Evolutionary conservation across 2,329 filamentous ascomycete species (phyloP).

Genomic region (Epichloe glyceriae): DNA sequence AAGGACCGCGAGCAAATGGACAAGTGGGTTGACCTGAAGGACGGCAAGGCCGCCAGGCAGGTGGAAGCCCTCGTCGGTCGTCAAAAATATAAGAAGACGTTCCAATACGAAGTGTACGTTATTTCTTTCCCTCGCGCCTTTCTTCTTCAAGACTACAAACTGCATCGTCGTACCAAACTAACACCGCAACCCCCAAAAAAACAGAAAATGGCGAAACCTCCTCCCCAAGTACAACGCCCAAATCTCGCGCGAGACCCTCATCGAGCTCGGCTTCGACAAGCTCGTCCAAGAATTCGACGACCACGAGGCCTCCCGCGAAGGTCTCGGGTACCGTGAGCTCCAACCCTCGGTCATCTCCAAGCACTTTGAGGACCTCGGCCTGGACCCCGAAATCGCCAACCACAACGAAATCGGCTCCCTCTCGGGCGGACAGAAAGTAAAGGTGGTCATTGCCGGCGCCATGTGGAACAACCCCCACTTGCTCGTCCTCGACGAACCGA

Average conservation of each 20-base stretch:
- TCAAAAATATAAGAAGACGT: conserved; percentile 98
- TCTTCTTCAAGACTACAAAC: background rate
- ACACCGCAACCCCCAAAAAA: background rate
- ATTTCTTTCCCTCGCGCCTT: conserved; percentile 16
- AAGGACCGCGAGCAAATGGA: conserved; percentile 86
- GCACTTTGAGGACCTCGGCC: conserved; percentile 93
- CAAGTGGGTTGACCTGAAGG: conserved; percentile 70
- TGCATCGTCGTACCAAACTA: too few relatives aligned
- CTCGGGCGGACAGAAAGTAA: conserved; percentile 96
- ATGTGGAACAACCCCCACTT: conserved; percentile 99
- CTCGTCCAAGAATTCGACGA: conserved; percentile 97
- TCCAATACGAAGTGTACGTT: conserved; percentile 83
- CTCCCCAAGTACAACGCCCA: conserved; percentile 89
- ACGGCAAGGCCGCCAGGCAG: conserved; percentile 64
- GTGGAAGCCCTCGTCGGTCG: conserved; percentile 87
- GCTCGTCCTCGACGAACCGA: conserved; percentile 93
- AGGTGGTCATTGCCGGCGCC: conserved; percentile 89
- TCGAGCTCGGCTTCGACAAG: conserved; percentile 80
- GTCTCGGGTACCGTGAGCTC: conserved; percentile 87
- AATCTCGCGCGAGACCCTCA: conserved; percentile 83
- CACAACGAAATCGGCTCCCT: conserved; percentile 96
- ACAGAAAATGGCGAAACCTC: conserved; percentile 76
- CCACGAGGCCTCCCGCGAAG: conserved; percentile 95
- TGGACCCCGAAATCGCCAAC: conserved; percentile 96
- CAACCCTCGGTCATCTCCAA: conserved; percentile 90